phyloP scores from a whole-genome alignment of 805 yeast species.

The Starmerella stigmatis region DNA sequence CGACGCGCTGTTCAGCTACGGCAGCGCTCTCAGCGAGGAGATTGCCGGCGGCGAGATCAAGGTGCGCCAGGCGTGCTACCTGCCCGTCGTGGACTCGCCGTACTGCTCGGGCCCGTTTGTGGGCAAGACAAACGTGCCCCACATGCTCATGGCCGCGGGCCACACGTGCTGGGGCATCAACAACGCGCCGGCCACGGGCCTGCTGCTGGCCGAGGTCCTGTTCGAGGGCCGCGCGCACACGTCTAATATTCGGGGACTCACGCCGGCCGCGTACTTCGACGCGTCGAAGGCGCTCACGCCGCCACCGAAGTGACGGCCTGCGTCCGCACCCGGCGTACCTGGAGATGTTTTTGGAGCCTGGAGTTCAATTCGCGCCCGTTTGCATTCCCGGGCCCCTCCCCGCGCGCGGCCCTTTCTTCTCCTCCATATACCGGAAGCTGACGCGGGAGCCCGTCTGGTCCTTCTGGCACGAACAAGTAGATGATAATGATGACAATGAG shows the following conservation, averaged over 20 bases:
- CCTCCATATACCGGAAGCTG: too few species aligned
- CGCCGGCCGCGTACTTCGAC: conserved; percentile 76
- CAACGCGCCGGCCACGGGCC: conserved; percentile 96
- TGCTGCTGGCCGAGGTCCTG: conserved; percentile 74
- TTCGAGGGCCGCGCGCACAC: conserved; percentile 71
- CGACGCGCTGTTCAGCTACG: conserved; percentile 73
- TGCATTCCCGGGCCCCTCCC: too few species aligned
- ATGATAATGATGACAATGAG: too few species aligned
- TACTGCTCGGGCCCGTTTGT: conserved; percentile 86
- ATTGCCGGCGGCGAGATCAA: conserved; percentile 63
- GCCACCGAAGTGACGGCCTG: not conserved
- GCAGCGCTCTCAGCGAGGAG: conserved; percentile 61
- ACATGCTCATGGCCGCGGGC: conserved; percentile 74
- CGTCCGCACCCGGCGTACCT: too few species aligned
- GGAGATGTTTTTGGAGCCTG: too few species aligned
- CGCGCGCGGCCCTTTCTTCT: too few species aligned
- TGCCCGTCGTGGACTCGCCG: conserved; percentile 90
- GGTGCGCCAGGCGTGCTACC: conserved; percentile 85
- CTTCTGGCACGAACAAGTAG: too few species aligned
- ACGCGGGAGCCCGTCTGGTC: too few species aligned
- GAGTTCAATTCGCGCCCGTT: too few species aligned
- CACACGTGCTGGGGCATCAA: conserved; percentile 99
- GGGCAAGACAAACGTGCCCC: conserved; percentile 82
- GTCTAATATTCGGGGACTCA: conserved; percentile 71
- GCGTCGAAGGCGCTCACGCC: conserved; percentile 17